These are phyloP conservation scores for Macrophomina pseudophaseolina DNA, from an alignment of 2,329 filamentous ascomycete species.

Conservation along the genomic window DNA sequence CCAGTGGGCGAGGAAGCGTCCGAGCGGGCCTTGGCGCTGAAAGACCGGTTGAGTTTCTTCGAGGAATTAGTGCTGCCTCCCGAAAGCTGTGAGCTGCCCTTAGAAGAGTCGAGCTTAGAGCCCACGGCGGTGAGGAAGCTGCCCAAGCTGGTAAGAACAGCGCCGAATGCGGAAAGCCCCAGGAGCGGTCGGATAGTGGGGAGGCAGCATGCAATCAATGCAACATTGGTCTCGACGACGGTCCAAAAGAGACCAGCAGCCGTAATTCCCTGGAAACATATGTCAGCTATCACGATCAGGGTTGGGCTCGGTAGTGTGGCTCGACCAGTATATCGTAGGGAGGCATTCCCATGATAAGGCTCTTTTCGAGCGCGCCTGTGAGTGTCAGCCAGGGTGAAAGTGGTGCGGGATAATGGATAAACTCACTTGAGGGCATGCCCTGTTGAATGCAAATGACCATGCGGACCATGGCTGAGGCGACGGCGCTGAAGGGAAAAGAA, in stretches of 20 bases:
- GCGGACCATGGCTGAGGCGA: neutral
- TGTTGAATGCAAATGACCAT: constrained; percentile 1
- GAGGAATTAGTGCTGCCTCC: no score
- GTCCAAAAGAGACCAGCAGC: constrained; percentile 12
- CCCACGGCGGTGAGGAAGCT: neutral
- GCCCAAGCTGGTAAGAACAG: neutral
- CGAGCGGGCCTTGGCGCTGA: no score
- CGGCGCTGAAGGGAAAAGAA: neutral
- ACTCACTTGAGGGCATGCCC: neutral
- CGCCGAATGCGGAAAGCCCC: neutral
- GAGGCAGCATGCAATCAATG: constrained; percentile 6
- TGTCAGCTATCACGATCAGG: neutral
- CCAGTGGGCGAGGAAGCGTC: no score
- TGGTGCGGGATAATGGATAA: neutral
- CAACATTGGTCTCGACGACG: constrained; percentile 9
- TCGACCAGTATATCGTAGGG: constrained; percentile 8
- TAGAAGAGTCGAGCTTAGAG: neutral
- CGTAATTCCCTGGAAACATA: neutral
- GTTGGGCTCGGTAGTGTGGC: neutral
- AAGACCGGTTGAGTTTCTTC: no score
- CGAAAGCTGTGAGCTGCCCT: neutral
- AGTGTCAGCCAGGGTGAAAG: neutral
- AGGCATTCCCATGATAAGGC: constrained; percentile 8
- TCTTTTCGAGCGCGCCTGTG: neutral
- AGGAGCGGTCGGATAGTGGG: neutral